Conservation (phyloP, 1,139 yeast genomes). For the Protomyces inouyei region DNA sequence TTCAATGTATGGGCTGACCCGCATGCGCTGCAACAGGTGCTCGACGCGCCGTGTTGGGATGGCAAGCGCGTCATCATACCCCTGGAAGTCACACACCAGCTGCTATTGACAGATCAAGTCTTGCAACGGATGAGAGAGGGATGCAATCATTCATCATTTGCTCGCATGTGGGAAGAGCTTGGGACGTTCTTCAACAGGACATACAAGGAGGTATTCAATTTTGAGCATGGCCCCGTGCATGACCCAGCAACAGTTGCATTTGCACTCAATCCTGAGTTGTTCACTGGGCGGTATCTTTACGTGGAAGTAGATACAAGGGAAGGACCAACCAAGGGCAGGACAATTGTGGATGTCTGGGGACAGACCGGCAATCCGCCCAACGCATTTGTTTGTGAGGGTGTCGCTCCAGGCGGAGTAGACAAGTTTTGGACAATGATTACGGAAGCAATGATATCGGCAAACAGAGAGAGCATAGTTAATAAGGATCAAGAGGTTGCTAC, state of each 20-base stretch:
- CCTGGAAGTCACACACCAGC: constrained; percentile 65
- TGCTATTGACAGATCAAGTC: constrained; percentile 52
- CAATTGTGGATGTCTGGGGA: constrained; percentile 38
- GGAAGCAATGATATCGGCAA: constrained; percentile 41
- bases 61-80: constrained; percentile 57
- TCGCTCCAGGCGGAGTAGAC: constrained; percentile 1
- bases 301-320: constrained; percentile 36
- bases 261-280: constrained; percentile 46
- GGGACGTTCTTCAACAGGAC: constrained; percentile 52
- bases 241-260: constrained; percentile 67
- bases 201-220: constrained; percentile 47
- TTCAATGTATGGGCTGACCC: constrained; percentile 77
- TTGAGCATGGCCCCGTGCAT: constrained; percentile 62
- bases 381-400: constrained; percentile 39
- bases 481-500: not conserved
- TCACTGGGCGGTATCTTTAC: constrained; percentile 37
- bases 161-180: constrained; percentile 55
- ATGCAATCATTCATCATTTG: constrained; percentile 35
- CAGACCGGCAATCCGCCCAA: constrained; percentile 42
- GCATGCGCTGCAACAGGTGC: constrained; percentile 58
- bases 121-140: constrained; percentile 35
- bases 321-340: constrained; percentile 27
- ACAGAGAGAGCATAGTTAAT: not conserved
- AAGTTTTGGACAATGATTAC: constrained; percentile 53
- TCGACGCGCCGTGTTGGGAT: constrained; percentile 47